phyloP scores from a whole-genome alignment of 768 basidiomycete species.

The Pisolithus microcarpus region DNA sequence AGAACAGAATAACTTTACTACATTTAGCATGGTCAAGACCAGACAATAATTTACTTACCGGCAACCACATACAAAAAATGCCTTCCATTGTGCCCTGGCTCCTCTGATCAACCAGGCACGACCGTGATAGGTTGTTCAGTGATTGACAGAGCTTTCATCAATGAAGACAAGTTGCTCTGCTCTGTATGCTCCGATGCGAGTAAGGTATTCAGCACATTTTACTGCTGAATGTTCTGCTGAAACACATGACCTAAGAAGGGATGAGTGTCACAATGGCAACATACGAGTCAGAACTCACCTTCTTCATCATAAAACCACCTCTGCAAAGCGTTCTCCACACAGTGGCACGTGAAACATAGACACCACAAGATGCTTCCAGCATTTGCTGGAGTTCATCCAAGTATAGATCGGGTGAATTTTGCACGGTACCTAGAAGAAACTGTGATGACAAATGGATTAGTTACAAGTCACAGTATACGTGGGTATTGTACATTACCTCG shows the following conservation, averaged over 20 bases:
- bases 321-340: background rate
- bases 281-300: background rate
- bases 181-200: constrained; percentile 1
- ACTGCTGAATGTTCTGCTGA: background rate
- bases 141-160: constrained; percentile 25
- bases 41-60: constrained; percentile 6
- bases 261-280: background rate
- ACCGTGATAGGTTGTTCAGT: constrained; percentile 15
- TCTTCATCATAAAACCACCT: constrained; percentile 2
- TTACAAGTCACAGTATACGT: no score
- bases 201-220: background rate
- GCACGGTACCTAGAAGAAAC: constrained; percentile 1
- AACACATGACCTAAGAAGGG: background rate
- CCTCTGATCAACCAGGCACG: constrained; percentile 1
- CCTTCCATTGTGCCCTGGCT: background rate
- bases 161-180: constrained; percentile 16
- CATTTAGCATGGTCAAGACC: no score
- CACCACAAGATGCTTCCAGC: background rate
- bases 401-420: constrained; percentile 1
- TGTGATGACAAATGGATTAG: background rate
- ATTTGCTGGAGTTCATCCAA: constrained; percentile 1
- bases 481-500: background rate
- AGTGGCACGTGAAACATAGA: background rate
- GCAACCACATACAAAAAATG: constrained; percentile 13
- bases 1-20: constrained; percentile 24